phyloP scores from a whole-genome alignment of 768 basidiomycete genomes.

The Psilocybe tampanensis region DNA sequence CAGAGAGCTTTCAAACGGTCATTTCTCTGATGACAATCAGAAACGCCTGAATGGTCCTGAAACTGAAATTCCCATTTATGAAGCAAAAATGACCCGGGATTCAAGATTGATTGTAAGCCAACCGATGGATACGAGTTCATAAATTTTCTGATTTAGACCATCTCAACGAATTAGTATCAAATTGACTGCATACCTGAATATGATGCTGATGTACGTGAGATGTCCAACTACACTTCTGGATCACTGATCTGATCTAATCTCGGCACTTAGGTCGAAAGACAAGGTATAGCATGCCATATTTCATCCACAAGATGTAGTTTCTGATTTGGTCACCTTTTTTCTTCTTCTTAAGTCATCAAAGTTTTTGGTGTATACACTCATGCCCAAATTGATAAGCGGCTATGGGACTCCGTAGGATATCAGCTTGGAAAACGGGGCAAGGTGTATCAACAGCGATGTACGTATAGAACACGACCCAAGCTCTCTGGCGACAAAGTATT shows the following conservation, averaged over 20 bases:
- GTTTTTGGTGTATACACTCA: conserved; percentile 43
- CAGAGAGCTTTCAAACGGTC: conserved; percentile 70
- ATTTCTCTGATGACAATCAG: conserved; percentile 71
- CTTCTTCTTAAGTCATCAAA: conserved; percentile 30
- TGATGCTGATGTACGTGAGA: conserved; percentile 24
- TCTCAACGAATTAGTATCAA: conserved; percentile 41
- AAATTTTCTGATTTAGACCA: not conserved
- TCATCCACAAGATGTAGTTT: not conserved
- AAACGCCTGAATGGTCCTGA: conserved; percentile 51
- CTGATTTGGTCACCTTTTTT: not conserved
- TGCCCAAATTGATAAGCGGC: conserved; percentile 36
- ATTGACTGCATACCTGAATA: conserved; percentile 47
- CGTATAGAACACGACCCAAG: conserved; percentile 46
- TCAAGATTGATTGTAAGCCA: conserved; percentile 49
- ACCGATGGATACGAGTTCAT: too few species aligned
- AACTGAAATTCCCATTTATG: conserved; percentile 58
- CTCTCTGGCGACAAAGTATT: conserved; percentile 40
- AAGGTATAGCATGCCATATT: conserved; percentile 20
- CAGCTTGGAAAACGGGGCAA: conserved; percentile 43
- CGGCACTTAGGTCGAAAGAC: conserved; percentile 27
- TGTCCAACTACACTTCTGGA: not conserved
- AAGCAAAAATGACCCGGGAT: conserved; percentile 67
- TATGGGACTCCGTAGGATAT: conserved; percentile 40
- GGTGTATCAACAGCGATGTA: conserved; percentile 48
- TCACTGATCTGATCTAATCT: not conserved